Base-by-base conservation (phyloP, 1,284 basidiomycete genomes). In the Apiotrichum veenhuisii region DNA sequence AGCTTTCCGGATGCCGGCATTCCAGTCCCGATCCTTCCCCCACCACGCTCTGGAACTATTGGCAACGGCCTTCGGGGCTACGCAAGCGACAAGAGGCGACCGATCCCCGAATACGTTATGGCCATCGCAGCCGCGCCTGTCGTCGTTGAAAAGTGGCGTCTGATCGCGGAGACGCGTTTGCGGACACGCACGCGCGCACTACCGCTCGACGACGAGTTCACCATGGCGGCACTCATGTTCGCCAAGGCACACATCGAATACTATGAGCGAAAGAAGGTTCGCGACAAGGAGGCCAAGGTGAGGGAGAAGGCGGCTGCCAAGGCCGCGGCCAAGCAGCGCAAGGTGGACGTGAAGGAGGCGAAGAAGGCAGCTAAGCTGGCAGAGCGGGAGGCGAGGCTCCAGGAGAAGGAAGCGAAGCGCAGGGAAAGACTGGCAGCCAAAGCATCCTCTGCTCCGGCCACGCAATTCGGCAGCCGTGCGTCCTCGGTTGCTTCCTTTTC, bases 91-190 rank as follows among this genome's bases (percentile, higher is more conserved):
- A 44, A 48, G n/a, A 59, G 68, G 12, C 62, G 70, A 34, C 37
- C 58, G 1, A 64, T 73, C 7, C 71, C 71, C 1, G 63, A 66
- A 22, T 30, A 20, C 12, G 62, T 61, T 18, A 67, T 71, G 55
- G 62, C 64, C 2, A 59, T 56, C 7, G 58, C 62, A 1, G 60
- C 60, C 4, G 66, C 59, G 3, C 60, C 62, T 0, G 43, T 64
- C 12, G 55, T 73, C 1, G 62, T 65, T 1, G 37, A 46, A 4
- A 43, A 69, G 38, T 73, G 71, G 71, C 51, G 49, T 14, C 44
- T 36, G 12, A 58, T 72, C 44, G 53, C 62, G 23, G 40, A 49
- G 12, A 56, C 62, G 1, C 52, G 71, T 18, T 46, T 66, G 1
- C 27, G 36, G 7, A 58, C 50, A 1, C 54, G 68, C 30, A 10